phyloP scores from a whole-genome alignment of 495 filamentous ascomycete genomes.

The Monascus purpureus region DNA sequence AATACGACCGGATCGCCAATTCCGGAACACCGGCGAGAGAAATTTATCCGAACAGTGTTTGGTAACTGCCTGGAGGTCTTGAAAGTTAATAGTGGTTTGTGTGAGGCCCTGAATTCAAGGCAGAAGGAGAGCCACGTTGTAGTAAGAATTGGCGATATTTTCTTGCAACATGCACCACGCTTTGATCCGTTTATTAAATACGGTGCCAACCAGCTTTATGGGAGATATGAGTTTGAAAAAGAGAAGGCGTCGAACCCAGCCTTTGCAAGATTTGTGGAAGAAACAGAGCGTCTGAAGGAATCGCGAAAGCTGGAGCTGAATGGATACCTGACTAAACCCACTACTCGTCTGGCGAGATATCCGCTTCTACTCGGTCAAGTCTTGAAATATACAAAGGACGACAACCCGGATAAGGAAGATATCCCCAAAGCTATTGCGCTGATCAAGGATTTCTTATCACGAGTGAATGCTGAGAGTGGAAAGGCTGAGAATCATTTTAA shows the following conservation, averaged over 20 bases:
- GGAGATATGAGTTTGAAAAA: conserved; percentile 95
- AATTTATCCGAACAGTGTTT: conserved; percentile 89
- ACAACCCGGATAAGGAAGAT: conserved; percentile 78
- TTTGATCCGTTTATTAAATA: conserved; percentile 97
- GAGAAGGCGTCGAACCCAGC: conserved; percentile 75
- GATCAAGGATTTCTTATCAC: conserved; percentile 74
- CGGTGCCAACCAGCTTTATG: conserved; percentile 89
- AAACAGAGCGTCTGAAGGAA: conserved; percentile 91
- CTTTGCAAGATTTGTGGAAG: conserved; percentile 89
- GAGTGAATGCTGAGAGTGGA: conserved; percentile 88
- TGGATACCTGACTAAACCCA: conserved; percentile 96
- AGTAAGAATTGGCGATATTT: conserved; percentile 82
- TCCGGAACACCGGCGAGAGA: conserved; percentile 72
- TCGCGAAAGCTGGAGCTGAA: conserved; percentile 95
- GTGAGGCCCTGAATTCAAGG: conserved; percentile 71
- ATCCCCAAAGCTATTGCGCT: conserved; percentile 73
- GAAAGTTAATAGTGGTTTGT: conserved; percentile 74
- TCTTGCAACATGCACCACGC: conserved; percentile 76
- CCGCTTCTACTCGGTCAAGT: conserved; percentile 89
- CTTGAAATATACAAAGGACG: conserved; percentile 72
- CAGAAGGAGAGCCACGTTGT: conserved; percentile 87
- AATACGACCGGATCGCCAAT: conserved; percentile 65
- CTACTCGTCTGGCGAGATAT: conserved; percentile 89
- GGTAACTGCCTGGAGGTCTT: conserved; percentile 93
- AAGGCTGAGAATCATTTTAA: conserved; percentile 98